Evolutionary conservation across 106 monocot genomes (phyloP), one percentile per base, ranked within the genome.

Genomic region (Vanilla planifolia): DNA sequence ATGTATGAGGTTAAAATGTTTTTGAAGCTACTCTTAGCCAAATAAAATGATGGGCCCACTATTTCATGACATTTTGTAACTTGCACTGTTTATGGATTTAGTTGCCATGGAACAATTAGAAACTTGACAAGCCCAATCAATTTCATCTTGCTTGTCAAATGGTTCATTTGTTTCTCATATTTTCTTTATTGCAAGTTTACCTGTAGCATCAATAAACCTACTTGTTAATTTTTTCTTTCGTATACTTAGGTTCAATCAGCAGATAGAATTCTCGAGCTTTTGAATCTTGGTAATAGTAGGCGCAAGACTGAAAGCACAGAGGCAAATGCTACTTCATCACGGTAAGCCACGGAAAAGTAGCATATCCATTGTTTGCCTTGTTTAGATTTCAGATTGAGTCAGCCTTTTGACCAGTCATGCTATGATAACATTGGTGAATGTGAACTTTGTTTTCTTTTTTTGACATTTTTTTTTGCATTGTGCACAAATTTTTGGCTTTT

Each of bases 271-370:
- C 81, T 98, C 72, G 96, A 98, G 68, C 90, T 98, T 63, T 63
- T 98, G 63, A 81, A 91, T 79, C 51, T 98, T 51, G 96, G 96
- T 43, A 98, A 98, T 42, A 91, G 96, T 64, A 91, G 96, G 64
- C 90, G 96, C 15, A 98, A 98, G 75, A 91, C 88, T 36, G 96
- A 98, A 75, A 98, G 96, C 75, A 98, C 96, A 35, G 87, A 98
- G 71, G 96, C 89, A 61, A 98, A 98, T 82, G 75, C 75, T 56
- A 98, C 96, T 61, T 98, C 96, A 32, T 98, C 96, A 50, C 86
- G 96, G 96, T 91, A 74, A 74, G 36, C 48, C 43, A 57, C 21
- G 10, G 13, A n/a, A 57, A 20, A 10, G 10, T 35, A 21, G n/a
- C 21, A 28, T 57, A 21, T 57, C 2, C 17, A 19, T 57, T 57